These are phyloP conservation scores for Raffaelea albimanens DNA, from an alignment of 2,329 filamentous ascomycete genomes.

Conservation along the genomic window DNA sequence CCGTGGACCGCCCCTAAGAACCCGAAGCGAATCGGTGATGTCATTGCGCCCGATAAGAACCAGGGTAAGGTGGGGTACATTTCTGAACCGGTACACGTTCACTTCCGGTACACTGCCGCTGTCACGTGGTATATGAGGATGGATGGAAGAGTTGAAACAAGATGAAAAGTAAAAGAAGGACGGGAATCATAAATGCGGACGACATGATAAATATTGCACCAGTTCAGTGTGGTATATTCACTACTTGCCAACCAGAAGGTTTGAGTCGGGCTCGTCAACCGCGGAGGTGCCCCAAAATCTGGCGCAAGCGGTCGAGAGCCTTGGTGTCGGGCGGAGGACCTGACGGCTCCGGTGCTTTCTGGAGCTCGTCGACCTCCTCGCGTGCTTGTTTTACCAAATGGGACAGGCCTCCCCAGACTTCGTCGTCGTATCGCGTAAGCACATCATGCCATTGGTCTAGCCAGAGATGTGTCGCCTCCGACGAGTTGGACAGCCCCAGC, in stretches of 20 bases:
- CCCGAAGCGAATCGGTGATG: not conserved
- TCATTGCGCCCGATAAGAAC: too few relatives aligned
- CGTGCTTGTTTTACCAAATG: constrained; percentile 46
- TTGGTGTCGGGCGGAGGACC: constrained; percentile 18
- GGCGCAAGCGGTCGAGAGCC: constrained; percentile 27
- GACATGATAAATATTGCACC: too few relatives aligned
- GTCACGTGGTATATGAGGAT: too few relatives aligned
- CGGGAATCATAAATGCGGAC: too few relatives aligned
- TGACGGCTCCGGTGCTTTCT: constrained; percentile 13
- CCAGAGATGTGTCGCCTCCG: constrained; percentile 34
- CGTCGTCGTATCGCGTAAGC: constrained; percentile 48
- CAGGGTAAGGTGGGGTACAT: too few relatives aligned
- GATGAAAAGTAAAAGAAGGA: too few relatives aligned
- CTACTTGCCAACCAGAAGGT: constrained; percentile 1
- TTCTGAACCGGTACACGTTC: too few relatives aligned
- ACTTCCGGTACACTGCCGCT: too few relatives aligned
- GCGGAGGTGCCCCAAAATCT: constrained; percentile 30
- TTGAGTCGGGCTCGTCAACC: not conserved
- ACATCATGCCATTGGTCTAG: constrained; percentile 47
- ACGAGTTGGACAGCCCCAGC: constrained; percentile 28
- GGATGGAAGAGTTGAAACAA: too few relatives aligned
- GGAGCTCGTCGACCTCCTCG: constrained; percentile 40
- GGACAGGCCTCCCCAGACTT: constrained; percentile 58
- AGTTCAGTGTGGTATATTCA: too few relatives aligned
- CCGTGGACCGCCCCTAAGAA: not conserved